Conservation (phyloP, 192 early-diverging fungal species). For the Spizellomyces sp. region DNA sequence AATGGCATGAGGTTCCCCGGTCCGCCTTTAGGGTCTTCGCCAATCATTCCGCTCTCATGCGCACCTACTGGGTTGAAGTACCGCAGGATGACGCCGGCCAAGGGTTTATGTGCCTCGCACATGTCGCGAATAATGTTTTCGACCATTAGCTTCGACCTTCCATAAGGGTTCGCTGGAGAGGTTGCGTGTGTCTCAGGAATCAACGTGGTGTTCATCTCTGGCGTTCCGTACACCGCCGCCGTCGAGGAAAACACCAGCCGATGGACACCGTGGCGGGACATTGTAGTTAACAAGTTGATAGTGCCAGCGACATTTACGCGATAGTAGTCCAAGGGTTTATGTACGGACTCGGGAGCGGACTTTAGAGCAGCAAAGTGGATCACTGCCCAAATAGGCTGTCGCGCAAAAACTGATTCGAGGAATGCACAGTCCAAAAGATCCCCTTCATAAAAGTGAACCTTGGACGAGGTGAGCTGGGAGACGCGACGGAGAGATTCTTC, state of each 20-base stretch:
- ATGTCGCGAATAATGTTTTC: conserved; percentile 68
- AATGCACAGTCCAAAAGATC: conserved; percentile 64
- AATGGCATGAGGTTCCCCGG: conserved; percentile 90
- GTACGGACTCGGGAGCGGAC: conserved; percentile 79
- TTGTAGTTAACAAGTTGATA: conserved; percentile 70
- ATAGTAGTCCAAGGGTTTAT: conserved; percentile 79
- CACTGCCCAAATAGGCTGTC: conserved; percentile 50
- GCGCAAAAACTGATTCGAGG: conserved; percentile 66
- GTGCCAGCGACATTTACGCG: conserved; percentile 84
- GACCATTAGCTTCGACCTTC: conserved; percentile 81
- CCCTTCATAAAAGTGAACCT: conserved; percentile 68
- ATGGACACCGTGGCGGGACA: conserved; percentile 71
- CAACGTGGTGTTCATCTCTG: conserved; percentile 52
- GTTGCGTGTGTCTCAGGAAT: conserved; percentile 65
- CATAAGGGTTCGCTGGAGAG: conserved; percentile 75
- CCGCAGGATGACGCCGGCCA: conserved; percentile 38
- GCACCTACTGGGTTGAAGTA: conserved; percentile 93
- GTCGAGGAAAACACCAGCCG: conserved; percentile 85
- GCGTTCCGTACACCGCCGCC: conserved; percentile 76
- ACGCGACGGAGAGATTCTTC: conserved; percentile 70
- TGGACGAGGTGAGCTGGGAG: conserved; percentile 58
- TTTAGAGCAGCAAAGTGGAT: conserved; percentile 57
- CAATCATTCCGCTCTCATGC: conserved; percentile 81
- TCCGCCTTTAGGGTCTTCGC: conserved; percentile 75
- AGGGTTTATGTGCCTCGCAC: conserved; percentile 11